Conservation (phyloP, 352 stramenopile species). For the Nothophytophthora sp. region DNA sequence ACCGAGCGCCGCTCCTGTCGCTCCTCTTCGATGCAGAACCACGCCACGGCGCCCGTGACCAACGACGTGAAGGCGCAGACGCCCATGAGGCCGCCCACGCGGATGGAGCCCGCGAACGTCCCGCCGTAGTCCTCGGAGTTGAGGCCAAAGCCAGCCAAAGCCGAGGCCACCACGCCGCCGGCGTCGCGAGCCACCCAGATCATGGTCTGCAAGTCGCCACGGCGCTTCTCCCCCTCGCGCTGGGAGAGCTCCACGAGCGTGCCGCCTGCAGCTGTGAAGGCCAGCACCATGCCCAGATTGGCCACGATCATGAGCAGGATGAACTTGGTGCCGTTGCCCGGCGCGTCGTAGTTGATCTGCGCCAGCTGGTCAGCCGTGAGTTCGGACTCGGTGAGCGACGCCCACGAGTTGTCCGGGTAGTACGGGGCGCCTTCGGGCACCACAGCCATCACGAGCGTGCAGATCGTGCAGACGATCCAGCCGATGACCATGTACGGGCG, state of each 20-base stretch:
- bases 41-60: slow-evolving; percentile 32
- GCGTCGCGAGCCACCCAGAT: slow-evolving; percentile 30
- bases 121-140: slow-evolving; percentile 50
- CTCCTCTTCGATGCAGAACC: slow-evolving; percentile 43
- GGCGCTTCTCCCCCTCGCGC: slow-evolving; percentile 47
- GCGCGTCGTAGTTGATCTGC: slow-evolving; percentile 48
- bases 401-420: slow-evolving; percentile 46
- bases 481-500: slow-evolving; percentile 86
- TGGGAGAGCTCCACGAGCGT: slow-evolving; percentile 63
- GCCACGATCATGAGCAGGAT: slow-evolving; percentile 58
- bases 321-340: slow-evolving; percentile 43
- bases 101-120: slow-evolving; percentile 40
- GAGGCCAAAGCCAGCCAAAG: slow-evolving; percentile 43
- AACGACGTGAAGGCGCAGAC: slow-evolving; percentile 21
- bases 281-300: slow-evolving; percentile 58
- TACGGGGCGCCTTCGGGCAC: slow-evolving; percentile 47
- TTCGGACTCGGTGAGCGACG: slow-evolving; percentile 19
- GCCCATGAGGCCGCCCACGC: slow-evolving; percentile 46
- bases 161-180: slow-evolving; percentile 26
- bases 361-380: slow-evolving; percentile 45
- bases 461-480: slow-evolving; percentile 40
- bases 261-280: slow-evolving; percentile 45
- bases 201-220: slow-evolving; percentile 47
- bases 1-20: not conserved
- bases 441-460: slow-evolving; percentile 37